These are phyloP conservation scores for Sporobolomyces roseus DNA, from an alignment of 768 basidiomycete genomes.

Conservation along the genomic window DNA sequence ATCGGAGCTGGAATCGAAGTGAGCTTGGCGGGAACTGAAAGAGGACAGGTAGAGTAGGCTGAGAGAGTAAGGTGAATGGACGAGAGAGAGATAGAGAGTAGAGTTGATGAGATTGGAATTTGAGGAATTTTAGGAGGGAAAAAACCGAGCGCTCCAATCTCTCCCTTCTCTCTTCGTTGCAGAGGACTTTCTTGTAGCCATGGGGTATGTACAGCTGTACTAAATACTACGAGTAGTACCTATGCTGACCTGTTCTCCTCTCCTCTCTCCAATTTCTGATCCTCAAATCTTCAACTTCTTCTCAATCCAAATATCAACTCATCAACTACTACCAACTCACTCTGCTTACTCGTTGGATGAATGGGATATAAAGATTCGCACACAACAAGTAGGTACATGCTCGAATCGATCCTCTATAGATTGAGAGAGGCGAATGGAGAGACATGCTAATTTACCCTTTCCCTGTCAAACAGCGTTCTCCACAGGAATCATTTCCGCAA, in stretches of 20 bases:
- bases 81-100: too few species aligned
- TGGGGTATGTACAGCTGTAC: neutral
- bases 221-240: neutral
- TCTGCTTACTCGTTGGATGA: neutral
- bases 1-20: too few species aligned
- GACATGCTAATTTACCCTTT: neutral
- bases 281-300: neutral
- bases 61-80: too few species aligned
- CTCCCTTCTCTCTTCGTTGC: slow-evolving; percentile 14
- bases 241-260: neutral
- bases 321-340: neutral
- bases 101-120: too few species aligned
- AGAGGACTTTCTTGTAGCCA: slow-evolving; percentile 16
- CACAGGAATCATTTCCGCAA: slow-evolving; percentile 94
- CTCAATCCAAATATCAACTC: neutral
- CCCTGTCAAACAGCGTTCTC: slow-evolving; percentile 75
- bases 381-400: slow-evolving; percentile 12
- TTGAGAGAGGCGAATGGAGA: slow-evolving; percentile 48
- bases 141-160: neutral
- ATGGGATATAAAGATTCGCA: slow-evolving; percentile 15
- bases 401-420: neutral
- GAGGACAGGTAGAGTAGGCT: too few species aligned
- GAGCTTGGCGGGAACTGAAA: too few species aligned
- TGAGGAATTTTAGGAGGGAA: neutral
- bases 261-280: neutral